phyloP scores from a whole-genome alignment of 768 basidiomycete species.

The Nidularia sp. region DNA sequence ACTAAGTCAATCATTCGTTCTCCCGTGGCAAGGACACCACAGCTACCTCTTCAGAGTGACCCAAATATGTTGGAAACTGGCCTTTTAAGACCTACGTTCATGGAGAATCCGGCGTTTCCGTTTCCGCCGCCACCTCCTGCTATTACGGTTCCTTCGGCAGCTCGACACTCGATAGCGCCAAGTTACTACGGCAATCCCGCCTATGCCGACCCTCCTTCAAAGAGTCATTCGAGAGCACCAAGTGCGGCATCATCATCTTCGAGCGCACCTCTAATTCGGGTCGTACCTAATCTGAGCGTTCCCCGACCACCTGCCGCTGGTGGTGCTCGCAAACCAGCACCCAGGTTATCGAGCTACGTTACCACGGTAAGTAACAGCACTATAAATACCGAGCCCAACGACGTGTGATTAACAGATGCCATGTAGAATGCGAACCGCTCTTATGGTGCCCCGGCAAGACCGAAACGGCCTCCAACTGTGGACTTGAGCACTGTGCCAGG shows the following conservation, averaged over 20 bases:
- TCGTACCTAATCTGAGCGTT: constrained; percentile 13
- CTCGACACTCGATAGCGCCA: constrained; percentile 30
- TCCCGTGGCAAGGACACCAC: constrained; percentile 18
- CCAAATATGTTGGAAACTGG: constrained; percentile 23
- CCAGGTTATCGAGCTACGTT: constrained; percentile 10
- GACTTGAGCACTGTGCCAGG: no score
- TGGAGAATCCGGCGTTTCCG: constrained; percentile 17
- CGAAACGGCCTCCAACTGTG: no score
- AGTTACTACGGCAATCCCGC: constrained; percentile 31
- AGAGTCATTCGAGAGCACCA: constrained; percentile 12
- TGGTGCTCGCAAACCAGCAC: constrained; percentile 11
- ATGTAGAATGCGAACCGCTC: no score
- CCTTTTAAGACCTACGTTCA: constrained; percentile 4
- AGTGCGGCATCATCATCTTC: constrained; percentile 17
- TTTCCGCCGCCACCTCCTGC: constrained; percentile 11
- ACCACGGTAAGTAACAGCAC: constrained; percentile 1
- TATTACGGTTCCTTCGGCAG: constrained; percentile 7
- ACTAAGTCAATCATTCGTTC: constrained; percentile 13
- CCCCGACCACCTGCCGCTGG: constrained; percentile 2
- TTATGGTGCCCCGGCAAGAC: no score
- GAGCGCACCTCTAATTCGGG: constrained; percentile 12
- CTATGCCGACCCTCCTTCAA: constrained; percentile 4
- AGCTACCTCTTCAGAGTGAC: constrained; percentile 27
- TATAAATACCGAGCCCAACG: neutral
- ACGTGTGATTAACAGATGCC: no score